Conservation (phyloP, 2,329 filamentous ascomycete genomes). For the Colletotrichum magnum region DNA sequence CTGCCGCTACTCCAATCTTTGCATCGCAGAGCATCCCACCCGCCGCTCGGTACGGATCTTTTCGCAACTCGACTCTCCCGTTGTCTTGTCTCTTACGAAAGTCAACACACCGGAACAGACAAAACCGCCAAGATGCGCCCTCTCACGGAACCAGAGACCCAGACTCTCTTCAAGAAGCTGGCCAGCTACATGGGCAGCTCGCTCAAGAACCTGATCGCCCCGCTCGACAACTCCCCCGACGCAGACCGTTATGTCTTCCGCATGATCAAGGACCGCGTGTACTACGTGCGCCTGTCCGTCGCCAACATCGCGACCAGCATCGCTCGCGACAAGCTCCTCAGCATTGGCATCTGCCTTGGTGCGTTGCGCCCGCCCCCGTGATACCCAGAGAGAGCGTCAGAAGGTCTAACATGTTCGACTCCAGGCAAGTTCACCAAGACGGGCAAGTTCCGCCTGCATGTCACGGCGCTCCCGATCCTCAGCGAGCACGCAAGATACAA, state of each 20-base stretch:
- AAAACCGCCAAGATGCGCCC: slow-evolving; percentile 74
- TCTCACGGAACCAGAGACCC: slow-evolving; percentile 84
- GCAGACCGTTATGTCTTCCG: slow-evolving; percentile 89
- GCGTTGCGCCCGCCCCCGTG: slow-evolving; percentile 40
- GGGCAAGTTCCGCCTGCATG: slow-evolving; percentile 94
- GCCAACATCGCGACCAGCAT: slow-evolving; percentile 93
- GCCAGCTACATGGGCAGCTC: slow-evolving; percentile 93
- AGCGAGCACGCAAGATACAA: slow-evolving; percentile 95
- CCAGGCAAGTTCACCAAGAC: slow-evolving; percentile 95
- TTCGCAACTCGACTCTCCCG: slow-evolving; percentile 2
- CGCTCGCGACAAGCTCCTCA: slow-evolving; percentile 84
- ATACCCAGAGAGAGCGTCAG: background rate
- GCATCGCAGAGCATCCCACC: slow-evolving; percentile 28
- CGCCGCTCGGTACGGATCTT: slow-evolving; percentile 14
- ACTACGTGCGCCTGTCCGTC: slow-evolving; percentile 90
- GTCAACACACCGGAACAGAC: background rate
- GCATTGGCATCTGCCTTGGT: slow-evolving; percentile 88
- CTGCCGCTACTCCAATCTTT: slow-evolving; percentile 42
- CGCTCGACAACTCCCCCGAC: slow-evolving; percentile 75
- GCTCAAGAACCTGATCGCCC: slow-evolving; percentile 86
- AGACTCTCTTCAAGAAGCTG: slow-evolving; percentile 90
- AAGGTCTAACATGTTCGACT: slow-evolving; percentile 11
- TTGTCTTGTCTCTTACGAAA: slow-evolving; percentile 6
- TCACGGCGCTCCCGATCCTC: slow-evolving; percentile 89
- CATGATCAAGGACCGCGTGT: slow-evolving; percentile 78